Base-by-base conservation (phyloP, 768 basidiomycete genomes). In the Xerocomus brunneocitrinus region DNA sequence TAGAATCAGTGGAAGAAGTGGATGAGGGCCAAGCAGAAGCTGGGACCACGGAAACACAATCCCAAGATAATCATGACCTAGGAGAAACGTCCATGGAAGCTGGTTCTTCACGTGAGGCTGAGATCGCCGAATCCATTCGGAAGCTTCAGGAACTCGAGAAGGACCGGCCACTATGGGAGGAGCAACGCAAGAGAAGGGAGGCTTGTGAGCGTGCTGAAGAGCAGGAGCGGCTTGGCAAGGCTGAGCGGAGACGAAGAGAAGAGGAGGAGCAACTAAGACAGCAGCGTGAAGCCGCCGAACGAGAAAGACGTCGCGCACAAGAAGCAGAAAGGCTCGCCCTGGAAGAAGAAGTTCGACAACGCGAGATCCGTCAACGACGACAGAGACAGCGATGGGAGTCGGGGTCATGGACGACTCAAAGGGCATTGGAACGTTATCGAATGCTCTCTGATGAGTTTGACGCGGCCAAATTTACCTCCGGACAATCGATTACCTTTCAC, bases 361-460 rank as follows among this genome's bases (percentile, higher is more conserved):
- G 73, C 35, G 69, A 73, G 51, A 71, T 72, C 30, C 70, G 66
- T 30, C 74, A 69, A n/a, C 71, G 71, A 46, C 77, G 79, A 50
- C 75, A 80, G 50, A 75, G 78, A 40, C 75, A 78, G 47, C 68
- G 73, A 48, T 88, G 83, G 83, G 71, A 75, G 16, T 73, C 71
- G 19, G 85, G 84, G 1, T 70, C 69, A 0, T 92, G 90, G 88
- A 83, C 80, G 3, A 65, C 73, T 8, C 72, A 75, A 51, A 77
- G 85, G 43, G 91, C 90, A 5, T 70, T 91, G 28, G 87, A 90
- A 59, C 79, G 83, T 28, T 92, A 87, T 69, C 80, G 73, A 42
- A 62, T 67, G 31, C 74, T 87, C 7, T 73, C 78, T 55, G 83
- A 82, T 22, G 73, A 75, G 31, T 91, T 91, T 62, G 87, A 91